These are phyloP conservation scores for Vanrija sp. DNA, from an alignment of 1,284 basidiomycete species.

Conservation along the genomic window DNA sequence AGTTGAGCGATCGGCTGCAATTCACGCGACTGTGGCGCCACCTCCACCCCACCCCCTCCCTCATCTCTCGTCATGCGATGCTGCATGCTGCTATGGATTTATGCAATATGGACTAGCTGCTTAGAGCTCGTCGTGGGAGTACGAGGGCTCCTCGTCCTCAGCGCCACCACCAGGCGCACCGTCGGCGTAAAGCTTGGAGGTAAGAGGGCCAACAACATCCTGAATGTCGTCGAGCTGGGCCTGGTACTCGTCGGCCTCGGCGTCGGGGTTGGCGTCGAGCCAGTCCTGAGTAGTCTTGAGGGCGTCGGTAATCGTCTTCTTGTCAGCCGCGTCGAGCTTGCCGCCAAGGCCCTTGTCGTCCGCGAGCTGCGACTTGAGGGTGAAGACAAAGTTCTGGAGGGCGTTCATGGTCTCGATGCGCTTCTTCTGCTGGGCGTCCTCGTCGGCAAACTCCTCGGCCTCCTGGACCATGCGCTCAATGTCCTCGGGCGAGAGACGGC, in stretches of 20 bases:
- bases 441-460: slow-evolving; percentile 79
- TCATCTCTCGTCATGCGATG: neutral
- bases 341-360: slow-evolving; percentile 87
- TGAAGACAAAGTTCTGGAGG: slow-evolving; percentile 55
- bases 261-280: slow-evolving; percentile 76
- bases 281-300: slow-evolving; percentile 89
- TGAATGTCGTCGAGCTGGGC: slow-evolving; percentile 81
- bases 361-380: slow-evolving; percentile 76
- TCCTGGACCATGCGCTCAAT: slow-evolving; percentile 89
- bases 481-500: slow-evolving; percentile 77
- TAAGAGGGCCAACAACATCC: slow-evolving; percentile 65
- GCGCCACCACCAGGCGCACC: slow-evolving; percentile 41
- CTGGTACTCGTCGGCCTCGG: slow-evolving; percentile 81
- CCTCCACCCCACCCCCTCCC: neutral
- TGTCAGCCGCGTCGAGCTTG: slow-evolving; percentile 81
- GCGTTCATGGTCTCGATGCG: slow-evolving; percentile 62
- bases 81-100: too few relatives aligned
- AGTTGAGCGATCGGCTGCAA: too few relatives aligned
- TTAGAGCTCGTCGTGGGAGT: slow-evolving; percentile 51
- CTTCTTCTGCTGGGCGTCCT: slow-evolving; percentile 82
- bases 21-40: too few relatives aligned
- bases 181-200: slow-evolving; percentile 70
- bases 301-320: slow-evolving; percentile 74
- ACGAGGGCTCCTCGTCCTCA: slow-evolving; percentile 44
- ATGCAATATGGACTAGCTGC: neutral